Percentiles rank a stretch among this genome's conserved stretches.
Conservation (phyloP, 2,329 filamentous ascomycete genomes). For the Ophiocordyceps camponoti-floridani region DNA sequence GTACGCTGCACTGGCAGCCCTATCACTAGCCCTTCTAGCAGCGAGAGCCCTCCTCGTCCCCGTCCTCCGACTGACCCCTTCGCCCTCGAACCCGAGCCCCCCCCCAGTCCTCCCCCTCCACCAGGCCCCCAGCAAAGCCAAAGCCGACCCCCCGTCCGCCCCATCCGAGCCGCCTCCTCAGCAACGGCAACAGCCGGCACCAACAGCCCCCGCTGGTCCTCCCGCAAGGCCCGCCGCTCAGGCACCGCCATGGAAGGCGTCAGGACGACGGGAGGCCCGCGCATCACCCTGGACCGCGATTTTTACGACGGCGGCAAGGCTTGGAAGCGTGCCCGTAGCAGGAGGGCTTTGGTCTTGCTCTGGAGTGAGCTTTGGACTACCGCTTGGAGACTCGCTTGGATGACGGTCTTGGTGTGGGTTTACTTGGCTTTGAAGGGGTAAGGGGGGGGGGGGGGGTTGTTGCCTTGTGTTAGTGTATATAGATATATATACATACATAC, state of each 20-base stretch:
- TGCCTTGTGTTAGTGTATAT: too few relatives aligned
- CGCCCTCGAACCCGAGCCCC: constrained; percentile 22
- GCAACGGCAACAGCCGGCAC: too few relatives aligned
- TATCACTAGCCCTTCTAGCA: constrained; percentile 30
- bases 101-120: constrained; percentile 7
- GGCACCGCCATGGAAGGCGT: too few relatives aligned
- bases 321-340: constrained; percentile 10
- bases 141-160: constrained; percentile 22
- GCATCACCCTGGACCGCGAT: constrained; percentile 34
- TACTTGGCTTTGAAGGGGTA: too few relatives aligned
- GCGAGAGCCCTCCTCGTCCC: constrained; percentile 39
- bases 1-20: constrained; percentile 48
- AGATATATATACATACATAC: too few relatives aligned
- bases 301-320: constrained; percentile 24
- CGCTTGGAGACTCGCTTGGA: constrained; percentile 42
- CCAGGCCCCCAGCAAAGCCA: constrained; percentile 31
- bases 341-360: constrained; percentile 24
- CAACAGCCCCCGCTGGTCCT: too few relatives aligned
- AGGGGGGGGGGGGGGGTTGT: constrained; percentile 42
- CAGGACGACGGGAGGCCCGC: too few relatives aligned
- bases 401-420: constrained; percentile 45
- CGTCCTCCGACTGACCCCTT: constrained; percentile 32
- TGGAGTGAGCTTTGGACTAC: constrained; percentile 42
- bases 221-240: too few relatives aligned
- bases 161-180: background rate